phyloP scores from a whole-genome alignment of 805 yeast genomes.

The Candida ulmi region DNA sequence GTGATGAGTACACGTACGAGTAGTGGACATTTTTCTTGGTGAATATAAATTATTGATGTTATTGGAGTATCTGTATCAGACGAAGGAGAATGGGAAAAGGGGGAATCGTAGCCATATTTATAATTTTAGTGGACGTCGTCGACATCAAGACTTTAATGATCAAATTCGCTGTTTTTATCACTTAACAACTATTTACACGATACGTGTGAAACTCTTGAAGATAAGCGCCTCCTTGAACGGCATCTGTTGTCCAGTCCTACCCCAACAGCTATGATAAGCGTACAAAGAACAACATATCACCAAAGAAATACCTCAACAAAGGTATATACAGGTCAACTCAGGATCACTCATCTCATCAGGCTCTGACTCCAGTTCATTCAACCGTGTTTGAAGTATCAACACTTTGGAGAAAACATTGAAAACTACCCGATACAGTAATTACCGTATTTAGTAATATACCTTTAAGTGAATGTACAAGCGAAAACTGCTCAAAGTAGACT shows the following conservation, averaged over 20 bases:
- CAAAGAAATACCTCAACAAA: too few relatives aligned
- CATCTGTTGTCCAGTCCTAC: neutral
- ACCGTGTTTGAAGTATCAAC: too few relatives aligned
- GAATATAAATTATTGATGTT: neutral
- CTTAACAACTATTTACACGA: slow-evolving; percentile 11
- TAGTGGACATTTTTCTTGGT: too few relatives aligned
- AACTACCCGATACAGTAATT: neutral
- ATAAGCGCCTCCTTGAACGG: neutral
- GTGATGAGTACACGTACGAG: neutral
- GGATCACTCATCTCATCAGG: too few relatives aligned
- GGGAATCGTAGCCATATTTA: neutral
- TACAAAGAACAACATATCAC: too few relatives aligned
- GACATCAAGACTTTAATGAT: slow-evolving; percentile 3
- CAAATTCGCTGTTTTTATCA: slow-evolving; percentile 24
- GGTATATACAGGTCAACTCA: too few relatives aligned
- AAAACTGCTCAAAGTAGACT: too few relatives aligned
- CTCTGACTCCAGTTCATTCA: too few relatives aligned
- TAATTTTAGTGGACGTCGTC: neutral
- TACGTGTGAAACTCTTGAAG: neutral
- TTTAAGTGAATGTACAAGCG: slow-evolving; percentile 21
- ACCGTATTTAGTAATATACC: slow-evolving; percentile 2
- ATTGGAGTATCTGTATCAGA: neutral
- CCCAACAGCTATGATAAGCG: too few relatives aligned
- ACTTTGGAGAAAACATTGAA: too few relatives aligned
- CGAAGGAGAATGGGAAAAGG: neutral